Base-by-base conservation (phyloP, 2,329 filamentous ascomycete genomes). In the Cryoendolithus antarcticus region DNA sequence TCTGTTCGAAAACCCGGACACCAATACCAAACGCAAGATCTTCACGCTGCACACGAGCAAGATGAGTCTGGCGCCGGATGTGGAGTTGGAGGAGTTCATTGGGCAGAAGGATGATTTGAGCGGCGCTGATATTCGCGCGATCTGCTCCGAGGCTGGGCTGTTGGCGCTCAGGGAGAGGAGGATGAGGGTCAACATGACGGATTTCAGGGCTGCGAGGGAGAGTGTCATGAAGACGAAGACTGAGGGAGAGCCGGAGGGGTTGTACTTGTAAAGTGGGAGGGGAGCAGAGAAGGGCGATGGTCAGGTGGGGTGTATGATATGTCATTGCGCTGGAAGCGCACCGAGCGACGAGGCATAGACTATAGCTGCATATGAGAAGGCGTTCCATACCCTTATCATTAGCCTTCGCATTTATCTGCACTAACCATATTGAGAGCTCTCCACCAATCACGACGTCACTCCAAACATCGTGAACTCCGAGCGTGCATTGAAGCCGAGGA, bases 171-270 rank as follows among this genome's bases (percentile, higher is more conserved):
- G 91, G 52, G 91, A 98, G 69, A 76, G 91, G 48, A 80, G 91
- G 58, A 98, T 98, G 91, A 79, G 89, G 40, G 91, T 98, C 42
- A 89, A 96, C 65, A 98, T 98, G 91, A 85, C 88, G 6, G 91
- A 98, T 64, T 98, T 98, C 72, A 73, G 91, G 40, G 74, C 86
- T 41, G 91, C 91, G 15, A 76, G 89, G 53, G 91, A 98, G 67
- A 80, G 86, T 49, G 93, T 98, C 46, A 72, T 98, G 62, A 93
- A 93, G 70, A 98, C 93, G 36, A 98, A 98, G 80, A 91, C 82
- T 57, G 91, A 98, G 70, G 89, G 89, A 52, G 93, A 96, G 67
- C 91, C 93, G 0, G 91, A 98, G 69, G 91, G 91, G 52, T 67
- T 98, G 75, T 98, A 98, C 70, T 78, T 98, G 82, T 98, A 95